Base-by-base conservation (phyloP, 23 red algal species). In the Gracilaria domingensis region DNA sequence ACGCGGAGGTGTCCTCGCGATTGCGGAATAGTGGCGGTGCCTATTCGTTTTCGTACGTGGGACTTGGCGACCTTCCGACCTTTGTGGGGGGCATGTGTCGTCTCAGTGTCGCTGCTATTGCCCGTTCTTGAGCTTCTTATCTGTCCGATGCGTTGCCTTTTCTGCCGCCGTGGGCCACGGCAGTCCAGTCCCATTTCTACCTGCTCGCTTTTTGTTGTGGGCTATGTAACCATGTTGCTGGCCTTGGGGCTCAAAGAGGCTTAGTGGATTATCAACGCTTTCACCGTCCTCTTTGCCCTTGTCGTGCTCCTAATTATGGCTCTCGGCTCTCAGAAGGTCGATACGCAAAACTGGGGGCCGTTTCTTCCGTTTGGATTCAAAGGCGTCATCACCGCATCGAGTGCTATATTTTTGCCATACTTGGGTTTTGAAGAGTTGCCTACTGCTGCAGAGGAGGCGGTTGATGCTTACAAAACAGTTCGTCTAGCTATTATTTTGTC, bases 341-440 rank as follows among this genome's bases (percentile, higher is more conserved):
- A 90, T 33, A 81, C 91, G 7, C 13, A 26, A 11, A 98, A 98
- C 74, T 98, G 87, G 85, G 33, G 59, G 0, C 96, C 96, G 16
- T 98, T 98, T 83, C 29, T 88, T 80, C 96, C 96, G 62, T 95
- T 81, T 72, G 96, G 96, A 49, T 29, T 91, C 34, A 72, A 81
- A 23, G 91, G 91, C 38, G 80, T 94, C 20, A 50, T 94, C 26
- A 64, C 72, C 17, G 96, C 91, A 36, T 82, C 96, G 1, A 86
- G 91, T 40, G 84, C 91, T 20, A 70, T 94, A 44, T 95, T 98
- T 32, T 98, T 98, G 36, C 66, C 96, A 2, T 98, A 93, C 82
- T 59, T 98, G 55, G 96, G 96, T 48, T 98, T 98, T 40, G 96
- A 98, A 39, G 92, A 98, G 73, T 82, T 98, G 3, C 92, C 96